Base-by-base conservation (phyloP, 176 grass and related monocot species). In the Oryza australiensis region DNA sequence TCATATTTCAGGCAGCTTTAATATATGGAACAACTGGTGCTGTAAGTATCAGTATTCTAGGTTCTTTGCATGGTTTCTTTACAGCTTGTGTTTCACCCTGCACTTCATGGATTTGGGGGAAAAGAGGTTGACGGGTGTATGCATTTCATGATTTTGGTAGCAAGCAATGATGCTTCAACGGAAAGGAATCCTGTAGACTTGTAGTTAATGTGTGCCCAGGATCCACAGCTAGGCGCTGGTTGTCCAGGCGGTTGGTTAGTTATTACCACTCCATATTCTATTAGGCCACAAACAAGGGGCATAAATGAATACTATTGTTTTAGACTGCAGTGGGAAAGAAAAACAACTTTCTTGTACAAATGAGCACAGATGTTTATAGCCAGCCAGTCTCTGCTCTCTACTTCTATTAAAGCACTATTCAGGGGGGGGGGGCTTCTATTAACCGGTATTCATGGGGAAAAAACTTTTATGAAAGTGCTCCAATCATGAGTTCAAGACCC, bases 1-100 rank as follows among this genome's bases (percentile, higher is more conserved):
- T 94, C 74, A 82, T 91, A 85, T 94, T 89, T 66, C 92, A 94
- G 82, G 76, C 41, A 62, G 89, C 92, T 89, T 87, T 94, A 79
- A 57, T 77, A 24, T 83, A 70, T 80, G 92, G 89, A 2, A 89
- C 75, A 89, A 77, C 38, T 80, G 89, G 89, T 26, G 87, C 92
- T 72, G 89, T 94, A 86, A 89, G 89, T 90, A 72, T 71, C 29
- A 38, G 42, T 35, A 65, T 62, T 64, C 37, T 28, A 45, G 29
- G 66, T 67, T 67, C 15, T 30, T 30, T 79, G 3, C 4, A 62
- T 85, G 18, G 18, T 70, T 57, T 75, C 0, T 75, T 23, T 70
- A 46, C 2, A 62, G 60, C 15, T 30, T 81, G n/a, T 23, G 51
- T 51, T 80, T 75, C 33, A 40, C 29, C 65, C 4, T 34, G 40